A percentile compares a stretch with the other conserved stretches of the same genome.
Conservation (phyloP, 441 rosid genomes). For the Aquilaria agallochum region DNA sequence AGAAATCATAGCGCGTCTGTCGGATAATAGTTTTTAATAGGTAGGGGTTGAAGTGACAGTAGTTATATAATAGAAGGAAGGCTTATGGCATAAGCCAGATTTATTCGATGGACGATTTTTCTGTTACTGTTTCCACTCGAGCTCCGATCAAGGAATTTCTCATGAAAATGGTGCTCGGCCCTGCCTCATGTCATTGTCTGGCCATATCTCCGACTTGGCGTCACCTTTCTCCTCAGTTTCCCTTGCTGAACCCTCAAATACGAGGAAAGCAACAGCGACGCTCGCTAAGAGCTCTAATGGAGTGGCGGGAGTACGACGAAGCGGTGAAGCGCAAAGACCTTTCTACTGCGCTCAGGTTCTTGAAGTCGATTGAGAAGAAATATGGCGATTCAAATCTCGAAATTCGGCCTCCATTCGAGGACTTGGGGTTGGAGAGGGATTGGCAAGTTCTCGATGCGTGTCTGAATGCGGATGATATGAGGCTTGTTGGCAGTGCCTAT, state of each 20-base stretch:
- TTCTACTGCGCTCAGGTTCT: slow-evolving; percentile 71
- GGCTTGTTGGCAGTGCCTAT: slow-evolving; percentile 71
- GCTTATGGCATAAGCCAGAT: too few species aligned
- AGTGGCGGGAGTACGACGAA: slow-evolving; percentile 87
- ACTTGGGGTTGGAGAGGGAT: slow-evolving; percentile 45
- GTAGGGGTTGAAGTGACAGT: too few species aligned
- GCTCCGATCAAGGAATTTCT: too few species aligned
- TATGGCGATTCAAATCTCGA: slow-evolving; percentile 15
- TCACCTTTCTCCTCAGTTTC: slow-evolving; percentile 6
- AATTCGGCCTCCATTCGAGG: slow-evolving; percentile 18
- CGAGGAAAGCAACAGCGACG: slow-evolving; percentile 11
- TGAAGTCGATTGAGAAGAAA: slow-evolving; percentile 44
- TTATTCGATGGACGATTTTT: too few species aligned
- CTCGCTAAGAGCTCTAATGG: slow-evolving; percentile 46
- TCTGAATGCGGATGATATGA: slow-evolving; percentile 89
- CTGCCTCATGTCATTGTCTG: too few species aligned
- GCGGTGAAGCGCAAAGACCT: slow-evolving; percentile 88
- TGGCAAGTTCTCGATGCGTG: slow-evolving; percentile 92
- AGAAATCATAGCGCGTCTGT: too few species aligned
- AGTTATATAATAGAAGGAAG: too few species aligned
- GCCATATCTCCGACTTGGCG: too few species aligned
- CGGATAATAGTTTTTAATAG: too few species aligned
- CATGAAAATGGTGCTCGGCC: too few species aligned
- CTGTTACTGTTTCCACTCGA: too few species aligned
- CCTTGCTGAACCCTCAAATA: slow-evolving; percentile 17